phyloP scores from a whole-genome alignment of 2,329 filamentous ascomycete genomes.

The Penicillium freii region DNA sequence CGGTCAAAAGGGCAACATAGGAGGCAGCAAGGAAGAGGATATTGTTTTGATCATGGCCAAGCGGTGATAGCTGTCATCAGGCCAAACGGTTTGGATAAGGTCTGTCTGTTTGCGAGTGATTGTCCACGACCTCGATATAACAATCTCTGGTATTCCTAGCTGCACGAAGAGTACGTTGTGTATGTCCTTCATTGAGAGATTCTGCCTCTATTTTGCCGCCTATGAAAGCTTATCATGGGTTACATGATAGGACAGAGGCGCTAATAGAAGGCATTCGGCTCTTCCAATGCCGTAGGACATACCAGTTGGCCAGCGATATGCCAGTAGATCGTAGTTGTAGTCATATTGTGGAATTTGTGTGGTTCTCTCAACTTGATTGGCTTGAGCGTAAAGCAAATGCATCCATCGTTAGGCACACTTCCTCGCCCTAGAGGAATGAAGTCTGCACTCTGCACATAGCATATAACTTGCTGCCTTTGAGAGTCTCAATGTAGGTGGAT shows the following conservation, averaged over 20 bases:
- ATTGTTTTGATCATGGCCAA: too few relatives aligned
- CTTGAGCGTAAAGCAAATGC: not conserved
- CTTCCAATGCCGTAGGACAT: not conserved
- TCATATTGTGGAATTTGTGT: not conserved
- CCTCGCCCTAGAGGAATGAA: not conserved
- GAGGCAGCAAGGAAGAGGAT: too few relatives aligned
- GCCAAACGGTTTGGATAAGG: too few relatives aligned
- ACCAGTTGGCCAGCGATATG: not conserved
- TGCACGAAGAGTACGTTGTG: too few relatives aligned
- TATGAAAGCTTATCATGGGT: not conserved
- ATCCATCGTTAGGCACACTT: not conserved
- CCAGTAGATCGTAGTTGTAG: not conserved
- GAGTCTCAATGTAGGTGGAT: not conserved
- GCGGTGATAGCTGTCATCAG: too few relatives aligned
- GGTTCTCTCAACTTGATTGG: not conserved
- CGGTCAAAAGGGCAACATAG: too few relatives aligned
- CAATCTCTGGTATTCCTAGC: too few relatives aligned
- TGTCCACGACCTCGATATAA: too few relatives aligned
- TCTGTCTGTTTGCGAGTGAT: too few relatives aligned
- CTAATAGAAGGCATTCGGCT: not conserved
- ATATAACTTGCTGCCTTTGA: not conserved
- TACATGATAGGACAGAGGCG: not conserved
- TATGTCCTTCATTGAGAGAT: too few relatives aligned
- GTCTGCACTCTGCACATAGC: not conserved
- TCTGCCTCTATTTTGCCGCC: not conserved